Conservation (phyloP, 2,329 filamentous ascomycete genomes). For the Lecanicillium sp. region DNA sequence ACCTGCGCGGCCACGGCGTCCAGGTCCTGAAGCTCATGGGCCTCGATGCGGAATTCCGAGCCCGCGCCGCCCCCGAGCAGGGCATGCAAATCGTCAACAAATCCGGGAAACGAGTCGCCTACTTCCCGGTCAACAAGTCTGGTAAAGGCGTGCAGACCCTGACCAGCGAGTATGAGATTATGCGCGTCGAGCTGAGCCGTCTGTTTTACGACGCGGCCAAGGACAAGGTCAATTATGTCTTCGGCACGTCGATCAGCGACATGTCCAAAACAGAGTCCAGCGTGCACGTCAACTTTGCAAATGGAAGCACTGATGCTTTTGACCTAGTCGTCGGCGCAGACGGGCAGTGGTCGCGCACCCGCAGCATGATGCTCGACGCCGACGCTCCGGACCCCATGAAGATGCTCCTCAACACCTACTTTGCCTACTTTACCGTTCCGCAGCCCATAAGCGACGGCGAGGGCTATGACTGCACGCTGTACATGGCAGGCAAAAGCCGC, state of each 20-base stretch:
- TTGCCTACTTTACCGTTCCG: slow-evolving; percentile 26
- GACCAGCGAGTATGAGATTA: slow-evolving; percentile 45
- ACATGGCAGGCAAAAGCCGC: slow-evolving; percentile 25
- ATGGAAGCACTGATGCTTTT: slow-evolving; percentile 33
- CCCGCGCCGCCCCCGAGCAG: slow-evolving; percentile 34
- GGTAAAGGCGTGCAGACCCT: slow-evolving; percentile 24
- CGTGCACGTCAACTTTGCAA: slow-evolving; percentile 32
- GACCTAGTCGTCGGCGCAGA: slow-evolving; percentile 50
- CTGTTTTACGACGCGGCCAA: slow-evolving; percentile 31
- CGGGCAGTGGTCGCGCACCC: slow-evolving; percentile 42
- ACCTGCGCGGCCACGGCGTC: slow-evolving; percentile 44
- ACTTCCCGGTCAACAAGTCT: slow-evolving; percentile 23
- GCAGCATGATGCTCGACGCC: slow-evolving; percentile 30
- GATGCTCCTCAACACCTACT: slow-evolving; percentile 13
- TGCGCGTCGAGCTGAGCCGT: slow-evolving; percentile 41
- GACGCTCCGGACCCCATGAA: slow-evolving; percentile 16
- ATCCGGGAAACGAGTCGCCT: slow-evolving; percentile 27
- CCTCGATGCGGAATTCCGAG: slow-evolving; percentile 33
- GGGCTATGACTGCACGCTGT: slow-evolving; percentile 25
- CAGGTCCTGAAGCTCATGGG: slow-evolving; percentile 44
- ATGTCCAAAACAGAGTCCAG: slow-evolving; percentile 22
- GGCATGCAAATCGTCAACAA: slow-evolving; percentile 36
- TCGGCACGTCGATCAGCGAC: slow-evolving; percentile 16
- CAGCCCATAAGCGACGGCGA: slow-evolving; percentile 16
- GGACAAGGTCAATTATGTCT: slow-evolving; percentile 19